Evolutionary conservation across 176 grass and related monocot species (phyloP), one percentile per base, ranked within the genome.

Genomic region (Triticum timopheevii): DNA sequence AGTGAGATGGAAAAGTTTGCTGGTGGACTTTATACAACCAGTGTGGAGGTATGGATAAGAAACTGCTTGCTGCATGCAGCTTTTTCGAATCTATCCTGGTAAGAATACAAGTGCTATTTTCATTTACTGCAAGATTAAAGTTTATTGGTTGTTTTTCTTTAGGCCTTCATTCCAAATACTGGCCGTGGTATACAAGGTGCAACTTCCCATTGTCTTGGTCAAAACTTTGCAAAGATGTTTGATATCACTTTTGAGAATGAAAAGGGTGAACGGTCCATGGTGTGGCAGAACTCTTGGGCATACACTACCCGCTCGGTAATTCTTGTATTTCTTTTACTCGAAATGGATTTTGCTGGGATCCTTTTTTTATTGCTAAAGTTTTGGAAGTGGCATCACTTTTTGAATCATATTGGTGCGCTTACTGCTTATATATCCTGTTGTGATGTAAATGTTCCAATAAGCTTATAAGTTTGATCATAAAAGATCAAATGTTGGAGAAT

Each of bases 271-370:
- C 96, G 88, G 77, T 87, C 87, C 66, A 96, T 98, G 97, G 97
- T 98, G 71, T 98, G 94, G 94, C 97, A 98, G 86, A 98, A 98
- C 90, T 96, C 94, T 68, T 98, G 97, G 97, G 97, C 97, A 23
- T 98, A 98, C 82, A 98, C 86, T 19, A 96, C 97, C 80, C 97
- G 97, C 45, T 96, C 97, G 80, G 97, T 98, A 96, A 94, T 88
- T 82, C 78, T 83, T 10, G 20, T 56, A 71, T 83, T 6, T 65
- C 76, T 61, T 61, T 31, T 80, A 66, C 79, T 82, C 30, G 17
- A 17, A 85, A 77, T 77, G 5, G 22, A 65, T 50, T 67, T 65
- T 6, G 15, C 27, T 25, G 54, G 39, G 50, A 54, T 54, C 19
- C 50, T 19, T 54, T 19, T 54, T 54, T 54, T 54, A 54, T 54